A percentile compares a stretch with the other conserved stretches of the same genome.
phyloP scores from a whole-genome alignment of 306 rosid species.

The Lablab purpureus region DNA sequence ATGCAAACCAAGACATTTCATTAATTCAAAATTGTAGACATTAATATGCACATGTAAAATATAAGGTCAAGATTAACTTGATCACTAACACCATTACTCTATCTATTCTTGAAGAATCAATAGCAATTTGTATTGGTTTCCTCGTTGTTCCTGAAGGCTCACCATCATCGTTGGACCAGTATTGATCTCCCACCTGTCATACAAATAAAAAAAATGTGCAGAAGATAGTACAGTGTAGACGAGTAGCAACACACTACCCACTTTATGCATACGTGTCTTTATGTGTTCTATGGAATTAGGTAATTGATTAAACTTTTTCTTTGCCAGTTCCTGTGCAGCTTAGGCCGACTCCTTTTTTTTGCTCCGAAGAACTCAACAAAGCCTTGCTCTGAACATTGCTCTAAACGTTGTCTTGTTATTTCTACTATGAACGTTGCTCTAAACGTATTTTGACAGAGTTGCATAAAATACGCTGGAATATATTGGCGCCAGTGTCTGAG shows the following conservation, averaged over 20 bases:
- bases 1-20: too few relatives aligned
- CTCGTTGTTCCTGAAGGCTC: constrained; percentile 97
- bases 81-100: constrained; percentile 96
- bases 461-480: constrained; percentile 83
- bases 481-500: constrained; percentile 74
- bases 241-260: background rate
- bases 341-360: too few relatives aligned
- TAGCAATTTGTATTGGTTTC: constrained; percentile 87
- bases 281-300: background rate
- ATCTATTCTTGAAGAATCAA: constrained; percentile 87
- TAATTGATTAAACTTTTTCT: too few relatives aligned
- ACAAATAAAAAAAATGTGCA: constrained; percentile 20
- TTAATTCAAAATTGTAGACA: constrained; percentile 3
- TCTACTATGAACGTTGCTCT: too few relatives aligned
- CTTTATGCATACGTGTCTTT: background rate
- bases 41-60: constrained; percentile 28
- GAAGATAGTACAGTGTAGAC: background rate
- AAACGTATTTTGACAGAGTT: constrained; percentile 89
- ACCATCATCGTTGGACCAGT: constrained; percentile 91
- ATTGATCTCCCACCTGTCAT: constrained; percentile 89
- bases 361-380: too few relatives aligned
- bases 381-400: too few relatives aligned
- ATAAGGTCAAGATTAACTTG: constrained; percentile 59
- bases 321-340: too few relatives aligned
- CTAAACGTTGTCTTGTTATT: too few relatives aligned